Conservation (phyloP, 345 rosid genomes). For the Eucalyptus curtisii region DNA sequence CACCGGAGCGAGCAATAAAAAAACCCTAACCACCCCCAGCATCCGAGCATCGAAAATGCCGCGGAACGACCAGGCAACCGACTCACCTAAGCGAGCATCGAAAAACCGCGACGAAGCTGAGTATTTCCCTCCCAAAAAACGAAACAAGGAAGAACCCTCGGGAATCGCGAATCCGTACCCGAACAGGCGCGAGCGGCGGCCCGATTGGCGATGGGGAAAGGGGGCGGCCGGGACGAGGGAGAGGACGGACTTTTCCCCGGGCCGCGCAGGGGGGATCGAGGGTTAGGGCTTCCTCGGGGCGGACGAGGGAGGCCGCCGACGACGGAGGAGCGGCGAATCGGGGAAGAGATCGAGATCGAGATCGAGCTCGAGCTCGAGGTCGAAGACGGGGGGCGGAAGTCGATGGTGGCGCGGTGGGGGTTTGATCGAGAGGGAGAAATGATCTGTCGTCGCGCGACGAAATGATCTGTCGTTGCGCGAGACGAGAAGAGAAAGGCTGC, state of each 20-base stretch:
- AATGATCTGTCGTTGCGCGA: background rate
- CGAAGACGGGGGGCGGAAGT: background rate
- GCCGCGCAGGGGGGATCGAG: background rate
- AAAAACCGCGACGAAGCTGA: background rate
- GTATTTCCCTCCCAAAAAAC: background rate
- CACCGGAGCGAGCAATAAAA: background rate
- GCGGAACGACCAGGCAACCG: background rate
- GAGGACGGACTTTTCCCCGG: background rate
- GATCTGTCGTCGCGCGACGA: background rate
- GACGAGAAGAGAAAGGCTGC: background rate
- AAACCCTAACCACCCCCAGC: background rate
- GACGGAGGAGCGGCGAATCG: background rate
- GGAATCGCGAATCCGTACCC: background rate
- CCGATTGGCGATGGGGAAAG: background rate
- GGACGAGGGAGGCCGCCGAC: background rate
- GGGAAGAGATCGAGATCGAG: background rate
- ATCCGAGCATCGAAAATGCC: background rate
- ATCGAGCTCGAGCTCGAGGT: background rate
- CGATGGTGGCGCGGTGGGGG: background rate
- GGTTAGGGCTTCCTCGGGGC: background rate
- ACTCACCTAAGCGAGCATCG: background rate
- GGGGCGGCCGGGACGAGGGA: background rate
- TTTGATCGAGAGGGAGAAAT: background rate
- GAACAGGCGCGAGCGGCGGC: background rate
- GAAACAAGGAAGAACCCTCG: background rate